These are phyloP conservation scores for Tylopilus vinaceipallidus DNA, from an alignment of 768 basidiomycete species.

Conservation along the genomic window DNA sequence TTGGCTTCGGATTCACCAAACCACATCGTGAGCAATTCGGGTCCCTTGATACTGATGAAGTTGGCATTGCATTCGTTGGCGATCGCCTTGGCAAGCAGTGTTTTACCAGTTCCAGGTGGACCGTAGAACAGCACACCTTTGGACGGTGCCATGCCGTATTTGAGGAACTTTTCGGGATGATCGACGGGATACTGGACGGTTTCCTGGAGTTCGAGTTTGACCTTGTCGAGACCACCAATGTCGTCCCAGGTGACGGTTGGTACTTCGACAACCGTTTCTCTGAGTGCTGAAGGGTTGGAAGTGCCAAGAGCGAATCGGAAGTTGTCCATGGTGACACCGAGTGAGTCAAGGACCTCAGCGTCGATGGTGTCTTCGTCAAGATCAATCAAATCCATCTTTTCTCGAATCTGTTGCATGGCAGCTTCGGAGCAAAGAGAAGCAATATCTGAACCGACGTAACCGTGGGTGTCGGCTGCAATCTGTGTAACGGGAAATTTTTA, in stretches of 20 bases:
- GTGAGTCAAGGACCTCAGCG: constrained; percentile 96
- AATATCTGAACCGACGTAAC: constrained; percentile 98
- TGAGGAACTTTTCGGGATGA: constrained; percentile 99
- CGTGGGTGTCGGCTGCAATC: constrained; percentile 99
- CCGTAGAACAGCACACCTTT: constrained; percentile 99
- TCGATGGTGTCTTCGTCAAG: constrained; percentile 98
- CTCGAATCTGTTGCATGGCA: constrained; percentile 99
- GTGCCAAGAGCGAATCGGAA: constrained; percentile 98
- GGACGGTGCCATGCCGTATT: constrained; percentile 99
- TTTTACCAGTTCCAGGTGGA: constrained; percentile 99
- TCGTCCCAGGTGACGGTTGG: constrained; percentile 99
- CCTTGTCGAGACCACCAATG: constrained; percentile 98
- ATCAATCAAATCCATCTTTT: constrained; percentile 99
- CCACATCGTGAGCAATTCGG: constrained; percentile 99
- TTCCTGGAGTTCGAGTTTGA: constrained; percentile 98
- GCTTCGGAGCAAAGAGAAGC: constrained; percentile 98
- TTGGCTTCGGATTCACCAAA: constrained; percentile 99
- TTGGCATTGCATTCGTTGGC: constrained; percentile 99
- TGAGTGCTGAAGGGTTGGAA: constrained; percentile 96
- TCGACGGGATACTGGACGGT: constrained; percentile 99
- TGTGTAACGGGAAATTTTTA: constrained; percentile 31
- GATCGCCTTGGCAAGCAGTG: constrained; percentile 96
- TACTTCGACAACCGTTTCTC: constrained; percentile 99
- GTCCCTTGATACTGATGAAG: constrained; percentile 99
- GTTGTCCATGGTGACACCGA: constrained; percentile 99